Percentiles rank a stretch among this genome's conserved stretches.
These are phyloP conservation scores for Periconia macrospinosa DNA, from an alignment of 2,329 filamentous ascomycete species.

Conservation along the genomic window DNA sequence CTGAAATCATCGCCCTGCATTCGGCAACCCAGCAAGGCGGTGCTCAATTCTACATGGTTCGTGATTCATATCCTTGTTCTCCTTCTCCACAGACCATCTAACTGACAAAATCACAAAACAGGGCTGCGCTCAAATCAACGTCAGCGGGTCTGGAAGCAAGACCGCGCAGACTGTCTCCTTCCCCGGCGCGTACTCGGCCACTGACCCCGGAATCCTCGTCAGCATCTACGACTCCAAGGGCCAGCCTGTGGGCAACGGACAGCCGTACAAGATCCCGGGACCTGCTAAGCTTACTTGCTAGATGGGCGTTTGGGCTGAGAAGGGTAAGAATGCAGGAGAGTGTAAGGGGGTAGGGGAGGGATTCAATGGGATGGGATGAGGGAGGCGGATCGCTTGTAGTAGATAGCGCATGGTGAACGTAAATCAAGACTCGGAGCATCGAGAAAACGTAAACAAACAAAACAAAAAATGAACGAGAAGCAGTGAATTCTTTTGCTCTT, in stretches of 20 bases:
- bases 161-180: constrained; percentile 46
- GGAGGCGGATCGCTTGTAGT: too few relatives aligned
- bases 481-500: too few relatives aligned
- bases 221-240: constrained; percentile 19
- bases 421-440: too few relatives aligned
- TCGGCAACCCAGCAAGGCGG: constrained; percentile 29
- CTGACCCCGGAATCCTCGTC: constrained; percentile 29
- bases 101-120: constrained; percentile 6
- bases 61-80: background rate
- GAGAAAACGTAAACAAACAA: too few relatives aligned
- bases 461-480: too few relatives aligned
- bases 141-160: constrained; percentile 28
- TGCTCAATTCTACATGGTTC: constrained; percentile 41
- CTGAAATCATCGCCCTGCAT: constrained; percentile 48
- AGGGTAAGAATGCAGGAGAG: too few relatives aligned
- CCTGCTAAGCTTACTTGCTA: constrained; percentile 18
- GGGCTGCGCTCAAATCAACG: constrained; percentile 43
- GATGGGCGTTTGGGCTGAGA: background rate
- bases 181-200: constrained; percentile 41
- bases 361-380: too few relatives aligned
- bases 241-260: constrained; percentile 15
- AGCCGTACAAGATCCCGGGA: constrained; percentile 23
- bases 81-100: background rate
- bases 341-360: too few relatives aligned
- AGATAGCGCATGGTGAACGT: too few relatives aligned